Conservation (phyloP, 306 rosid species). For the Cucumis melo region DNA sequence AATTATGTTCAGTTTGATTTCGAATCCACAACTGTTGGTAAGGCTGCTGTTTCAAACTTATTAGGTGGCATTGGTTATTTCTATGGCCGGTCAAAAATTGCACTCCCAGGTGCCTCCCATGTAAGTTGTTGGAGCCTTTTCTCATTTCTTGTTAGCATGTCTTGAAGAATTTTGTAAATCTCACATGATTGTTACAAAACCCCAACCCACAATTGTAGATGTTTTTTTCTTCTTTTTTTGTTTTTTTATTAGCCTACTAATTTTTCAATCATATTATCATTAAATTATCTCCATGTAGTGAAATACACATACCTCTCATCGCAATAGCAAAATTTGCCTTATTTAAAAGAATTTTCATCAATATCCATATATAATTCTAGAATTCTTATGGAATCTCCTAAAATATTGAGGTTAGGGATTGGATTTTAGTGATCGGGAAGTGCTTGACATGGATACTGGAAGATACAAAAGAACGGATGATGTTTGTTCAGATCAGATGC, state of each 20-base stretch:
- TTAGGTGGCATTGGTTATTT: conserved; percentile 94
- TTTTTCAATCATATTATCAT: background rate
- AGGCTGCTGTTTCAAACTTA: conserved; percentile 79
- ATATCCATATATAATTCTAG: background rate
- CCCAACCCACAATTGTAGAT: background rate
- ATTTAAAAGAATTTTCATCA: background rate
- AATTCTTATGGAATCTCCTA: background rate
- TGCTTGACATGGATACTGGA: background rate
- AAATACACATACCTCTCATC: background rate
- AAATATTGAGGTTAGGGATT: background rate
- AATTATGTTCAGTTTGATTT: conserved; percentile 54
- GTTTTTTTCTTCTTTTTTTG: background rate
- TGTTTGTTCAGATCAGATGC: background rate
- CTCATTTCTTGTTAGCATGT: background rate
- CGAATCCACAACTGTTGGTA: conserved; percentile 58
- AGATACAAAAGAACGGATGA: background rate
- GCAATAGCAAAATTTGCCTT: background rate
- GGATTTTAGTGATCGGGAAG: background rate
- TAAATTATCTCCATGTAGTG: background rate
- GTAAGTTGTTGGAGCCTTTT: conserved; percentile 21
- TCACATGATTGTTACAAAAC: background rate
- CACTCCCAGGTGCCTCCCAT: conserved; percentile 27
- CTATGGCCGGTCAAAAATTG: conserved; percentile 85
- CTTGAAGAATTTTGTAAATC: background rate
- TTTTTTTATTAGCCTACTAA: background rate